A percentile compares a stretch with the other conserved stretches of the same genome.
phyloP scores from a whole-genome alignment of 192 early-diverging fungal species.

The Pilobolus umbonatus region DNA sequence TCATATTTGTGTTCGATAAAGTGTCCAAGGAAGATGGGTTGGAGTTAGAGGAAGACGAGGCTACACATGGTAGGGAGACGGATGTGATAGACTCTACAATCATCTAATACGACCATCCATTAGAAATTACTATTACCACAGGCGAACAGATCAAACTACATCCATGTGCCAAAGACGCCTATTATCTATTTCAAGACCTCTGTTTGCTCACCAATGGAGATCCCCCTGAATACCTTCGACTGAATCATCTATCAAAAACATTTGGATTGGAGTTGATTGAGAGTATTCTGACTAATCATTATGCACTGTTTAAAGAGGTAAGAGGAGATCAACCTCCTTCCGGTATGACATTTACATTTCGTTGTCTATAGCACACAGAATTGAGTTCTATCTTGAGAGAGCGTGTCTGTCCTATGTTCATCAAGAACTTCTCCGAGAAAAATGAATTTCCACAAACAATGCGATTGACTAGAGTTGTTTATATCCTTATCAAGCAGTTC shows the following conservation, averaged over 20 bases:
- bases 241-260: slow-evolving; percentile 53
- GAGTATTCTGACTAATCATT: slow-evolving; percentile 77
- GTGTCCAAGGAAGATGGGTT: slow-evolving; percentile 57
- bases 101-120: not conserved
- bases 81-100: not conserved
- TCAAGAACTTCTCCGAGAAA: slow-evolving; percentile 91
- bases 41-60: slow-evolving; percentile 16
- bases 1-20: slow-evolving; percentile 84
- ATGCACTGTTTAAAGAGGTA: slow-evolving; percentile 69
- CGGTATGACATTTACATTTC: not conserved
- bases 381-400: slow-evolving; percentile 71
- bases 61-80: slow-evolving; percentile 17
- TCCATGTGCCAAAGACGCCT: slow-evolving; percentile 77
- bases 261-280: slow-evolving; percentile 94
- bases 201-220: slow-evolving; percentile 73
- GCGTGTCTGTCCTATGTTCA: slow-evolving; percentile 82
- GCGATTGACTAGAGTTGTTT: slow-evolving; percentile 76
- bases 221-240: slow-evolving; percentile 54
- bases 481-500: slow-evolving; percentile 75
- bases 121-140: slow-evolving; percentile 14
- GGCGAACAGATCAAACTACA: slow-evolving; percentile 36
- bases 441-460: slow-evolving; percentile 77
- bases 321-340: not conserved
- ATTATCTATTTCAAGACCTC: slow-evolving; percentile 84
- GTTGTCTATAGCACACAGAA: slow-evolving; percentile 55